Conservation (phyloP, 1,284 basidiomycete species). For the Irpex lacteus region DNA sequence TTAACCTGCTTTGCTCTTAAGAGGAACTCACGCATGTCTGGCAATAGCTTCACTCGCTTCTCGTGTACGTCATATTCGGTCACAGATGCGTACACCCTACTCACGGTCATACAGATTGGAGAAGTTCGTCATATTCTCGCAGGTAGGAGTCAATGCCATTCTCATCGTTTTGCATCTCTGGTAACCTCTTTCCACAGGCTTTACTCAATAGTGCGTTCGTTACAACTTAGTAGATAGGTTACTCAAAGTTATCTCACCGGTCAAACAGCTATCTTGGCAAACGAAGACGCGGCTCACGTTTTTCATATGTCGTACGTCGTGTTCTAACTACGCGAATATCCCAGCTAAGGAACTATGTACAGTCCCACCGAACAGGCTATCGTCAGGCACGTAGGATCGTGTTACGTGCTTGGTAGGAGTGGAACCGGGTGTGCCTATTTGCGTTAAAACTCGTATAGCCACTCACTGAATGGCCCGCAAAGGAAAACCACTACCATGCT, state of each 20-base stretch:
- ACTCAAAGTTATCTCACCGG: conserved; percentile 4
- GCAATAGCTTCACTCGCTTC: conserved; percentile 48
- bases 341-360: conserved; percentile 30
- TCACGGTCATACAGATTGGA: conserved; percentile 42
- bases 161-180: background rate
- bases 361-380: conserved; percentile 53
- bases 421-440: conserved; percentile 13
- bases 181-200: conserved; percentile 32
- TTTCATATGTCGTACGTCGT: conserved; percentile 53
- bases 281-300: conserved; percentile 45
- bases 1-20: background rate
- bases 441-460: background rate
- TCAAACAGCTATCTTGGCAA: conserved; percentile 39
- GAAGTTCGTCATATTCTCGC: conserved; percentile 64
- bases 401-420: conserved; percentile 38
- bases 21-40: background rate
- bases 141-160: conserved; percentile 32
- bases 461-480: conserved; percentile 7
- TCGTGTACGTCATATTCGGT: conserved; percentile 40
- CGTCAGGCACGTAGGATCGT: conserved; percentile 53
- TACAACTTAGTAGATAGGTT: background rate
- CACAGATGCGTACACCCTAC: too few relatives aligned
- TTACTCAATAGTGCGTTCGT: conserved; percentile 46
- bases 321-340: background rate
- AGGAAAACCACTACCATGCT: conserved; percentile 78